Evolutionary conservation across 495 filamentous ascomycete species (phyloP).

Genomic region (Pyrenula massariospora): DNA sequence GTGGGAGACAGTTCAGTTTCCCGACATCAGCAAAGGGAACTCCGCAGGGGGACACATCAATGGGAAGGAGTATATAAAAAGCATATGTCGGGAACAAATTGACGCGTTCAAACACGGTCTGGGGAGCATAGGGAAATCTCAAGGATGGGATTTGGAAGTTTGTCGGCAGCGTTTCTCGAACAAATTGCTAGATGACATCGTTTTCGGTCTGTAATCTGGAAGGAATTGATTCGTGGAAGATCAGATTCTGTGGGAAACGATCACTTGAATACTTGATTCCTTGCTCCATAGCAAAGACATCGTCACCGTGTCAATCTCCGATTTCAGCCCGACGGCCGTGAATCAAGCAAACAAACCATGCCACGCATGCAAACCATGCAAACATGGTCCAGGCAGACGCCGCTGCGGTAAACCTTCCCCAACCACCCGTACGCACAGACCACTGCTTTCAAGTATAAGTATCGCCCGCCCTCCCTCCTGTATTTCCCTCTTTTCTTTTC

Average conservation of each 20-base stretch:
- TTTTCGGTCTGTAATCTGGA: not conserved
- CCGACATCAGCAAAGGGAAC: too few relatives aligned
- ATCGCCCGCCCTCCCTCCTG: constrained; percentile 1
- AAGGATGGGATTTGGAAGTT: not conserved
- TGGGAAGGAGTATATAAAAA: not conserved
- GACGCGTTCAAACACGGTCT: not conserved
- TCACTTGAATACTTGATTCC: too few relatives aligned
- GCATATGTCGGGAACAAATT: not conserved
- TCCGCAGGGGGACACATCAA: not conserved
- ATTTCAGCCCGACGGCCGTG: too few relatives aligned
- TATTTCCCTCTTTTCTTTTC: constrained; percentile 29
- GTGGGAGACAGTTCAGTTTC: constrained; percentile 20
- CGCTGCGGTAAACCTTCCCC: too few relatives aligned
- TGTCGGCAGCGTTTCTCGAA: not conserved
- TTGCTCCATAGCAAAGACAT: too few relatives aligned
- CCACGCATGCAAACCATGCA: not conserved
- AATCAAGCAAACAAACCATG: not conserved
- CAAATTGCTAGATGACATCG: not conserved
- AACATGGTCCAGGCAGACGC: not conserved
- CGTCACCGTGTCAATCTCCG: too few relatives aligned
- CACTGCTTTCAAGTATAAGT: constrained; percentile 11
- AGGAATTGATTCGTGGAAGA: too few relatives aligned
- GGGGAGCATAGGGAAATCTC: not conserved
- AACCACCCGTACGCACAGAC: too few relatives aligned
- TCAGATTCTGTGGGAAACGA: too few relatives aligned